Conservation (phyloP, 495 filamentous ascomycete genomes). For the Penicillium paradoxum region DNA sequence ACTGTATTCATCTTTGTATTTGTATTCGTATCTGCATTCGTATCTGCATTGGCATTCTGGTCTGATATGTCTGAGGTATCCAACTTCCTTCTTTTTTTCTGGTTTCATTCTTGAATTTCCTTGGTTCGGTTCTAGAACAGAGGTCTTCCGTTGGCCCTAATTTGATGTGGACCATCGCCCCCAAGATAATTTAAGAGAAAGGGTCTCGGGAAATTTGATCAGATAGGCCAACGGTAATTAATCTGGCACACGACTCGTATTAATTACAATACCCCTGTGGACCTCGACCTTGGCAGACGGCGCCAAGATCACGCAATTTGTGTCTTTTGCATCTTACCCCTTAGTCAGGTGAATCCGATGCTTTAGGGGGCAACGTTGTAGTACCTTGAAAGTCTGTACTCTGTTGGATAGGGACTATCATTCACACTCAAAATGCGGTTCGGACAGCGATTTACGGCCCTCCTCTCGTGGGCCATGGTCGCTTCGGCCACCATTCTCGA, state of each 20-base stretch:
- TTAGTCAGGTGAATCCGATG: not conserved
- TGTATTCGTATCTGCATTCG: too few species aligned
- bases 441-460: slow-evolving; percentile 2
- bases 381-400: too few species aligned
- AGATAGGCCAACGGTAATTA: not conserved
- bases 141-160: too few species aligned
- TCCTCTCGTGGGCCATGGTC: slow-evolving; percentile 15
- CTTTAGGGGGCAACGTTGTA: not conserved
- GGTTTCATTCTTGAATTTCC: too few species aligned
- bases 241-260: not conserved
- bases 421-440: slow-evolving; percentile 15
- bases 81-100: too few species aligned
- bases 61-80: too few species aligned
- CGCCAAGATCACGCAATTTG: slow-evolving; percentile 7
- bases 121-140: too few species aligned
- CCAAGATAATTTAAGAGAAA: not conserved
- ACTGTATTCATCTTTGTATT: not conserved
- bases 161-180: not conserved
- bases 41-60: too few species aligned
- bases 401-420: not conserved
- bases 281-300: not conserved
- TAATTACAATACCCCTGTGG: not conserved
- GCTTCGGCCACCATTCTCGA: slow-evolving; percentile 51
- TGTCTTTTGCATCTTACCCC: not conserved
- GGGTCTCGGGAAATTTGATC: not conserved